A percentile compares a stretch with the other conserved stretches of the same genome.
phyloP scores from a whole-genome alignment of 225 moss, liverwort and hornwort genomes.

The Lunularia cruciata region DNA sequence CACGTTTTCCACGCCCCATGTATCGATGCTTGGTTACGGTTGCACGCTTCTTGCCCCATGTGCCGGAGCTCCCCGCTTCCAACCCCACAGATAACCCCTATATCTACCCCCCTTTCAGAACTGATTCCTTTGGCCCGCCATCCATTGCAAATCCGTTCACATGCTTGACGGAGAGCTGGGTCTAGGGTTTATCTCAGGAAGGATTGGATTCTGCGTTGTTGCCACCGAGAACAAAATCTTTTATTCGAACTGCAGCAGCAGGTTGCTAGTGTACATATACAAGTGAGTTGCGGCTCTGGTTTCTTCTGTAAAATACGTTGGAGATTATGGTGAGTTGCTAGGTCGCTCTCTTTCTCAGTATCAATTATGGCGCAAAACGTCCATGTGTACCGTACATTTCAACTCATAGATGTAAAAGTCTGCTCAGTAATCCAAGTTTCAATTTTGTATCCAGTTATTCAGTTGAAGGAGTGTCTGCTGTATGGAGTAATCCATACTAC shows the following conservation, averaged over 20 bases:
- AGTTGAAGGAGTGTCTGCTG: too few relatives aligned
- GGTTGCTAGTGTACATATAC: conserved; percentile 5
- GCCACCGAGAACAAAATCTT: background rate
- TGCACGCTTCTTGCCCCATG: conserved; percentile 76
- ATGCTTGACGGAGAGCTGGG: background rate
- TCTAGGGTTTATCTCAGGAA: background rate
- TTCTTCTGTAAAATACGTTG: conserved; percentile 13
- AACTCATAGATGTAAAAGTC: conserved; percentile 11
- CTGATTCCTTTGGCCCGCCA: conserved; percentile 67
- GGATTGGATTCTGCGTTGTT: background rate
- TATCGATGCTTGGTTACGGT: conserved; percentile 66
- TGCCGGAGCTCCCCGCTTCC: conserved; percentile 70
- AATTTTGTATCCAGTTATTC: conserved; percentile 9
- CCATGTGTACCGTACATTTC: background rate
- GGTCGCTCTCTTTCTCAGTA: background rate
- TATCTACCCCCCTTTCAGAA: conserved; percentile 69
- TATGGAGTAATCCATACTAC: too few relatives aligned
- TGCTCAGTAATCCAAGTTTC: conserved; percentile 6
- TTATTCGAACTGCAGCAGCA: background rate
- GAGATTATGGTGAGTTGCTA: conserved; percentile 6
- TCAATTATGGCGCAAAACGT: conserved; percentile 3
- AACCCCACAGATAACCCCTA: conserved; percentile 58
- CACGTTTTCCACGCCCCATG: conserved; percentile 69
- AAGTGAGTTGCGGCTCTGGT: background rate
- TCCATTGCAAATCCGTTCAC: conserved; percentile 37